phyloP scores from a whole-genome alignment of 2,329 filamentous ascomycete genomes.

The Aspergillus terreus region DNA sequence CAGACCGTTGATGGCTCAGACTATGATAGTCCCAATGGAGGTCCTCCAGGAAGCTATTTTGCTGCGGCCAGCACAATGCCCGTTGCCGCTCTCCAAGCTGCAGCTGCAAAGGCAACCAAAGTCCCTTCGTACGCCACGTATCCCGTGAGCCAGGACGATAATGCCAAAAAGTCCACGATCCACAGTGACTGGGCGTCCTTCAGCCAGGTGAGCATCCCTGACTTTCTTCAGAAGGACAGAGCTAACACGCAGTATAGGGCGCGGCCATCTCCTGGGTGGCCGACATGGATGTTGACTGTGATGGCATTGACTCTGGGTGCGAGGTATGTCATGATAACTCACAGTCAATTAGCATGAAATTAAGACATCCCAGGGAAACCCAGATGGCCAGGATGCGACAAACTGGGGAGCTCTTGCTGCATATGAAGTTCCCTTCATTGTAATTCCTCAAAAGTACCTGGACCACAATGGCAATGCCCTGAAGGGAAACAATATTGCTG shows the following conservation, averaged over 20 bases:
- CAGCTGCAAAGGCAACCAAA: constrained; percentile 19
- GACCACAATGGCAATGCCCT: constrained; percentile 14
- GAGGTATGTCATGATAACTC: constrained; percentile 8
- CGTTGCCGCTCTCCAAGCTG: constrained; percentile 21
- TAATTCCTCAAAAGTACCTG: constrained; percentile 27
- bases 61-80: constrained; percentile 22
- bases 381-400: constrained; percentile 23
- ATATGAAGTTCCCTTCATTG: constrained; percentile 30
- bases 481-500: constrained; percentile 26
- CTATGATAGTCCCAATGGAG: constrained; percentile 19
- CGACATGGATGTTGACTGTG: constrained; percentile 34
- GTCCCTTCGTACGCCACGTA: constrained; percentile 24
- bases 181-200: constrained; percentile 26
- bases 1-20: constrained; percentile 19
- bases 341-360: neutral
- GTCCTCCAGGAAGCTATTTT: constrained; percentile 24
- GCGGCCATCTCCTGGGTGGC: constrained; percentile 26
- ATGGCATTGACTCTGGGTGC: constrained; percentile 27
- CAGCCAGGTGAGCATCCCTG: constrained; percentile 14
- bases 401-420: constrained; percentile 30
- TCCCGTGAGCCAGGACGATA: constrained; percentile 16
- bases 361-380: constrained; percentile 21
- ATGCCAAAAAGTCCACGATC: constrained; percentile 21
- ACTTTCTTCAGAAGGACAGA: too few relatives aligned
- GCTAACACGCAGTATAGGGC: constrained; percentile 14